phyloP scores from a whole-genome alignment of 352 stramenopile genomes.

The Globisporangium abappressorium region DNA sequence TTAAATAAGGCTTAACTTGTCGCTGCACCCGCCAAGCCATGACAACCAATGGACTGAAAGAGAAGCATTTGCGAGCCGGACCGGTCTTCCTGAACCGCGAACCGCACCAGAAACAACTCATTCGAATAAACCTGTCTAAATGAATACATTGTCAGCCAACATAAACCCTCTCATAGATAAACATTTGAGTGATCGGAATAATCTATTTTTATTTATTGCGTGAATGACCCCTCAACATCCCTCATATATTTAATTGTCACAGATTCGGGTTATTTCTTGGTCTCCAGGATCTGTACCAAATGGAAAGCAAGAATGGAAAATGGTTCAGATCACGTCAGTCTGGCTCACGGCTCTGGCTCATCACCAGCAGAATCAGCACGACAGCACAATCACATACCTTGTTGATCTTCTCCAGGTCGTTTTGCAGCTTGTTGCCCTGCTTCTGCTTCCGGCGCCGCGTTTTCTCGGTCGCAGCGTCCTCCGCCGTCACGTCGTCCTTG shows the following conservation, averaged over 20 bases:
- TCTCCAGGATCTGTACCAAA: conserved; percentile 6
- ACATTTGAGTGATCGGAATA: not conserved
- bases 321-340: not conserved
- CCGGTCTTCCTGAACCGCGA: conserved; percentile 9
- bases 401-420: conserved; percentile 72
- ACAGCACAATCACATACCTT: conserved; percentile 36
- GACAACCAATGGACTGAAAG: conserved; percentile 32
- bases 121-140: conserved; percentile 10
- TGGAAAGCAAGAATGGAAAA: not conserved
- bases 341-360: not conserved
- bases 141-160: not conserved
- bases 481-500: conserved; percentile 21
- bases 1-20: conserved; percentile 11
- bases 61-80: conserved; percentile 1
- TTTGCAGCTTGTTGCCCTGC: conserved; percentile 61
- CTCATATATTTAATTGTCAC: not conserved
- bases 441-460: conserved; percentile 59
- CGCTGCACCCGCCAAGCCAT: conserved; percentile 13
- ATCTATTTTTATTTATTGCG: not conserved
- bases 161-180: not conserved
- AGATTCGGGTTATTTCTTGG: conserved; percentile 3
- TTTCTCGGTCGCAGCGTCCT: conserved; percentile 27
- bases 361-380: not conserved
- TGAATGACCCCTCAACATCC: not conserved
- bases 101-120: not conserved